phyloP scores from a whole-genome alignment of 805 yeast species.

The Blastobotrys parvus region DNA sequence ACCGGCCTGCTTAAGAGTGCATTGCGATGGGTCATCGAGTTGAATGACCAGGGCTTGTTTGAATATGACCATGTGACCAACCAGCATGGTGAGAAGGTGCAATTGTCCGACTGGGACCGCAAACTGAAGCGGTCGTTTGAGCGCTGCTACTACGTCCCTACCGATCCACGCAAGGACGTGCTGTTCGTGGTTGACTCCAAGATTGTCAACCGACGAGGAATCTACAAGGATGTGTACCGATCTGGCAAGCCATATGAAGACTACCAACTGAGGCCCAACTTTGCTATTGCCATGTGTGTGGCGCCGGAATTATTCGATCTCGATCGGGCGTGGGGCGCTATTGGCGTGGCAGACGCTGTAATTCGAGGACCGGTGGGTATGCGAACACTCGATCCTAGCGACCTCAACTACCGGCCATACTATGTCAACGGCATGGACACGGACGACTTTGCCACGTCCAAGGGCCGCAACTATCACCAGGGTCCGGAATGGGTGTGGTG shows the following conservation, averaged over 20 bases:
- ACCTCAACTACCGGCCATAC: conserved; percentile 84
- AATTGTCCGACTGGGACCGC: conserved; percentile 64
- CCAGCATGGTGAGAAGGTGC: conserved; percentile 47
- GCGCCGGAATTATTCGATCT: conserved; percentile 85
- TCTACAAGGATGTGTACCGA: conserved; percentile 77
- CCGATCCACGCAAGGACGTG: conserved; percentile 49
- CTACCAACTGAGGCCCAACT: conserved; percentile 87
- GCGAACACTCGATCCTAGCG: conserved; percentile 87
- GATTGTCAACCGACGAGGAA: conserved; percentile 82
- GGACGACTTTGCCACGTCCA: conserved; percentile 82
- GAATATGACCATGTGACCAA: conserved; percentile 48
- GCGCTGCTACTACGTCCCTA: conserved; percentile 67
- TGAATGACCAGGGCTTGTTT: conserved; percentile 49
- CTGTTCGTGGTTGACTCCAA: conserved; percentile 52
- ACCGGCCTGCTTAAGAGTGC: conserved; percentile 81
- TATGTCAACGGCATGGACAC: conserved; percentile 74
- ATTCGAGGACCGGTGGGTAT: conserved; percentile 88
- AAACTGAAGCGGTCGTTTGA: conserved; percentile 70
- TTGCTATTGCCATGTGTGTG: conserved; percentile 85
- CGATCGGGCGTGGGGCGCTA: conserved; percentile 52
- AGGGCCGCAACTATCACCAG: conserved; percentile 95
- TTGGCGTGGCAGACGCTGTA: conserved; percentile 59
- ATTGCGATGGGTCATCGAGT: conserved; percentile 64
- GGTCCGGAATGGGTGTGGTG: conserved; percentile 99
- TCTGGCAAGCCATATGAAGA: conserved; percentile 88